These are phyloP conservation scores for Moniliella sp. DNA, from an alignment of 1,284 basidiomycete species.

Conservation along the genomic window DNA sequence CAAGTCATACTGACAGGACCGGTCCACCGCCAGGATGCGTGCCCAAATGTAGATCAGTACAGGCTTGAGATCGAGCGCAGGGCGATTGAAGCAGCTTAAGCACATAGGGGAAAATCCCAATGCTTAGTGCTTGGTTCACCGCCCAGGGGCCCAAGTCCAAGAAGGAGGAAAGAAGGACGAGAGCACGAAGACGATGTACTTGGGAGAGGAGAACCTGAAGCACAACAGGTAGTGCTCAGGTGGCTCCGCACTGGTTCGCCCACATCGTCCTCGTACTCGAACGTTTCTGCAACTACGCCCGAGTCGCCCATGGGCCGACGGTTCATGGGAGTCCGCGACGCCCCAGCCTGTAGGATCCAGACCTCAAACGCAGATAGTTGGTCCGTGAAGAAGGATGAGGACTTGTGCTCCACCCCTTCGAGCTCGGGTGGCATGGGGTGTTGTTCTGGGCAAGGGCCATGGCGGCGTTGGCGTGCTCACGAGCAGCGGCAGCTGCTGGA, in stretches of 20 bases:
- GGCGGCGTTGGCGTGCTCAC: slow-evolving; percentile 45
- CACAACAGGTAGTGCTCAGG: slow-evolving; percentile 93
- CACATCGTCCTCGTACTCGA: slow-evolving; percentile 37
- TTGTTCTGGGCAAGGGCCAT: slow-evolving; percentile 32
- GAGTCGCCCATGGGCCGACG: not conserved
- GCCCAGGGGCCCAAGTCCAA: slow-evolving; percentile 97
- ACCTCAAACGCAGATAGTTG: slow-evolving; percentile 93
- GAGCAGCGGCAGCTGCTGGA: slow-evolving; percentile 74
- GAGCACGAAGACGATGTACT: slow-evolving; percentile 75
- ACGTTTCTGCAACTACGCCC: not conserved
- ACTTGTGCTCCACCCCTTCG: slow-evolving; percentile 44
- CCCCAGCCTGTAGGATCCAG: slow-evolving; percentile 47
- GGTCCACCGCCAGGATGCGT: slow-evolving; percentile 80
- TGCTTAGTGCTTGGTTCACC: slow-evolving; percentile 83
- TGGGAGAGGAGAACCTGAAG: slow-evolving; percentile 89
- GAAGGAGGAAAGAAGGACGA: slow-evolving; percentile 89
- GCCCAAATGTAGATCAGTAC: slow-evolving; percentile 99
- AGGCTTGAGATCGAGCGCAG: slow-evolving; percentile 73
- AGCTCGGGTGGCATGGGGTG: slow-evolving; percentile 31
- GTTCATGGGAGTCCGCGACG: slow-evolving; percentile 25
- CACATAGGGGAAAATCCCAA: slow-evolving; percentile 96
- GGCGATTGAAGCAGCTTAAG: slow-evolving; percentile 88
- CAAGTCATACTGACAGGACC: slow-evolving; percentile 71
- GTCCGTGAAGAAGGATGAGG: slow-evolving; percentile 86
- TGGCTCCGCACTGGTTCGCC: slow-evolving; percentile 45